phyloP scores from a whole-genome alignment of 164 flowering plant species.

The Vitis vinifera region DNA sequence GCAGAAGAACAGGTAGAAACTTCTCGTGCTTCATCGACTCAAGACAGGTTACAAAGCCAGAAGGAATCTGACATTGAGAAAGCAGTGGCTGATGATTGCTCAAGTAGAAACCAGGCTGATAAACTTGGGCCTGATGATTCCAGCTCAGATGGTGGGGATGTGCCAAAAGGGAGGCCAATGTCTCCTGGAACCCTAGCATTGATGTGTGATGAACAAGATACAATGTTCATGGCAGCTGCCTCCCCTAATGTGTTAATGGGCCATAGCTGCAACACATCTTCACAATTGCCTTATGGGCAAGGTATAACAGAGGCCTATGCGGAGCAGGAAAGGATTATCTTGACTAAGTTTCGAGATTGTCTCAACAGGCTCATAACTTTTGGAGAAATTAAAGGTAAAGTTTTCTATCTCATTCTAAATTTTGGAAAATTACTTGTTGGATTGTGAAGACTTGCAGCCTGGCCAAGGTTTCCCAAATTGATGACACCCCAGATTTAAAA shows the following conservation, averaged over 20 bases:
- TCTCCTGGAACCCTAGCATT: constrained; percentile 93
- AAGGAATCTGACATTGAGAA: constrained; percentile 41
- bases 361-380: constrained; percentile 67
- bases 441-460: background rate
- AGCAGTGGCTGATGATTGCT: constrained; percentile 39
- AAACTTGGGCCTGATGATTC: constrained; percentile 44
- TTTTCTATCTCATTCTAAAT: background rate
- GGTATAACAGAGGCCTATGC: constrained; percentile 59
- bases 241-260: constrained; percentile 49
- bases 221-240: constrained; percentile 67
- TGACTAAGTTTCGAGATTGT: constrained; percentile 72
- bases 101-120: constrained; percentile 48
- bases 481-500: background rate
- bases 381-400: constrained; percentile 80
- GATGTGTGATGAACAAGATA: constrained; percentile 94
- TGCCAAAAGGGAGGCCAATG: constrained; percentile 66
- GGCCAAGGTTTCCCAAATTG: background rate
- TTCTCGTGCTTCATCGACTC: constrained; percentile 44
- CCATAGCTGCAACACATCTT: constrained; percentile 31
- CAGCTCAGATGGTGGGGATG: constrained; percentile 58
- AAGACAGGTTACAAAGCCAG: constrained; percentile 37
- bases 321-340: constrained; percentile 77
- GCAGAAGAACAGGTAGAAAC: constrained; percentile 40
- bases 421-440: background rate
- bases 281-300: constrained; percentile 46